phyloP scores from a whole-genome alignment of 2,329 filamentous ascomycete genomes.

The Fusarium xylarioides region DNA sequence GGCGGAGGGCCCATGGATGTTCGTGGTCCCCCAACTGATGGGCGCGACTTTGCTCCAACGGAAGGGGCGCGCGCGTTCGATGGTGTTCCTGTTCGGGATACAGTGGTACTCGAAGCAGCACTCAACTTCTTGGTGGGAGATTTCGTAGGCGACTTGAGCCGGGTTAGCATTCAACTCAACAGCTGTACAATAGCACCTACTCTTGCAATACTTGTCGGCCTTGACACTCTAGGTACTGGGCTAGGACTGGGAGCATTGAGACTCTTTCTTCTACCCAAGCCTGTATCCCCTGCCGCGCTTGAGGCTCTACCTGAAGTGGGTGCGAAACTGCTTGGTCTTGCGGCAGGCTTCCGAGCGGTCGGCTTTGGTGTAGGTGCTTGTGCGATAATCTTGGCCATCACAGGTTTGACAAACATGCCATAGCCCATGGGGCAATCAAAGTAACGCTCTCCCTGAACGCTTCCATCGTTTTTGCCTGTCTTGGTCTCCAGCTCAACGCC shows the following conservation, averaged over 20 bases:
- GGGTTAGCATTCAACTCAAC: constrained; percentile 27
- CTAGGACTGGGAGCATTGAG: constrained; percentile 78
- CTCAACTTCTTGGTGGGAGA: constrained; percentile 80
- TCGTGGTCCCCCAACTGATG: constrained; percentile 63
- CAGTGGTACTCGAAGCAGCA: constrained; percentile 64
- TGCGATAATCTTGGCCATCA: constrained; percentile 69
- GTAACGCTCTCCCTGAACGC: constrained; percentile 86
- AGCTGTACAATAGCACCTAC: constrained; percentile 51
- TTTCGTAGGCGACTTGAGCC: constrained; percentile 74
- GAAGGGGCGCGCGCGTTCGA: constrained; percentile 61
- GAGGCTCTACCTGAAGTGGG: constrained; percentile 51
- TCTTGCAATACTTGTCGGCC: constrained; percentile 65
- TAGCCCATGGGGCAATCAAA: constrained; percentile 82
- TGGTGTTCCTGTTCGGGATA: constrained; percentile 72
- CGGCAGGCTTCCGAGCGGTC: constrained; percentile 50
- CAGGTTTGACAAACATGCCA: constrained; percentile 86
- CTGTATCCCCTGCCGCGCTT: constrained; percentile 60
- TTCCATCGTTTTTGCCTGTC: constrained; percentile 92
- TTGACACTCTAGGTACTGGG: constrained; percentile 66
- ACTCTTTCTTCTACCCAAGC: constrained; percentile 70
- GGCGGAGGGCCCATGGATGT: constrained; percentile 74
- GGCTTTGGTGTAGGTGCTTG: constrained; percentile 54
- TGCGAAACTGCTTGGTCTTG: constrained; percentile 61
- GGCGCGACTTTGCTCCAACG: constrained; percentile 60
- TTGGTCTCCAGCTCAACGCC: constrained; percentile 86